Conservation (phyloP, 1,139 yeast species). For the Blastobotrys serpentis region DNA sequence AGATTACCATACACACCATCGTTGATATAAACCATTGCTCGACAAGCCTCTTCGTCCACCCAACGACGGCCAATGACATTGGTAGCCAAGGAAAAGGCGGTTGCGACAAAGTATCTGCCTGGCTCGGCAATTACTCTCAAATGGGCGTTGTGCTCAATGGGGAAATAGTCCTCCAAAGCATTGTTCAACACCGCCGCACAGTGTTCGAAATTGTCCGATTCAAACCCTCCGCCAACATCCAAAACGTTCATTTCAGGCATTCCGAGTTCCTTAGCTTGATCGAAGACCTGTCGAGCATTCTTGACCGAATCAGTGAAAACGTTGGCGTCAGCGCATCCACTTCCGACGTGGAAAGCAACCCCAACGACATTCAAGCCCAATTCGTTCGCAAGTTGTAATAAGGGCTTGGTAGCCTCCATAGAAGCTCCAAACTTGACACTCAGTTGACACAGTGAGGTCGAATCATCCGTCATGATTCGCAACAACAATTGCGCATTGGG, state of each 20-base stretch:
- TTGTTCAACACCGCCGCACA: slow-evolving; percentile 59
- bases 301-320: slow-evolving; percentile 69
- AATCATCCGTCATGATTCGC: slow-evolving; percentile 88
- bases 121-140: slow-evolving; percentile 85
- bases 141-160: slow-evolving; percentile 41
- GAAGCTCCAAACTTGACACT: slow-evolving; percentile 90
- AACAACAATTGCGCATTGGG: slow-evolving; percentile 70
- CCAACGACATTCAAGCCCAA: slow-evolving; percentile 69
- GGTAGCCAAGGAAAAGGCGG: slow-evolving; percentile 81
- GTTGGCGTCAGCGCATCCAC: slow-evolving; percentile 79
- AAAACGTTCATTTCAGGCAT: slow-evolving; percentile 50
- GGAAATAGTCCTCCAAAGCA: slow-evolving; percentile 60
- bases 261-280: slow-evolving; percentile 51
- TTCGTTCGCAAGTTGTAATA: slow-evolving; percentile 62
- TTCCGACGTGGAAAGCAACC: slow-evolving; percentile 94
- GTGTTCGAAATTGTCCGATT: slow-evolving; percentile 59
- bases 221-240: slow-evolving; percentile 96
- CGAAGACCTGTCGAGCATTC: slow-evolving; percentile 73
- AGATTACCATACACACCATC: slow-evolving; percentile 96
- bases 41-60: slow-evolving; percentile 32
- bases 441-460: slow-evolving; percentile 80
- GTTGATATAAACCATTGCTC: slow-evolving; percentile 68
- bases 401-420: slow-evolving; percentile 50
- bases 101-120: slow-evolving; percentile 85
- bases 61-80: slow-evolving; percentile 80